Evolutionary conservation across 352 stramenopile genomes (phyloP).

Genomic region (Pythium angustatum): DNA sequence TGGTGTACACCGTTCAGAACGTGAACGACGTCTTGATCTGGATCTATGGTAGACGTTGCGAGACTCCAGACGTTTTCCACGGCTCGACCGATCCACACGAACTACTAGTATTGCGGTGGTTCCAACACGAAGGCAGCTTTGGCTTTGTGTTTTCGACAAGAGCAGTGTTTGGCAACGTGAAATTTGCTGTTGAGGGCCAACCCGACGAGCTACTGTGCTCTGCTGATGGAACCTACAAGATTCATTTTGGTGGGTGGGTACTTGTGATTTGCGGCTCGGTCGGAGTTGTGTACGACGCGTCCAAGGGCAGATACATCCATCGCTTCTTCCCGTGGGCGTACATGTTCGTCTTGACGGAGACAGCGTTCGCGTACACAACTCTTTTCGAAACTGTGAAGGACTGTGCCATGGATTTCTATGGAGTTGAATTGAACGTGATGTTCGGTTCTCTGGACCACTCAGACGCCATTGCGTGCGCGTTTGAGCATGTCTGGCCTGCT

Average conservation of each 20-base stretch:
- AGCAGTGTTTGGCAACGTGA: no score
- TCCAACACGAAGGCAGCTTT: no score
- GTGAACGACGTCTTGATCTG: not conserved
- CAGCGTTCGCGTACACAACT: not conserved
- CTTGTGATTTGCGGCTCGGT: not conserved
- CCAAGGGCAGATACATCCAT: not conserved
- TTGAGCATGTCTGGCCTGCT: not conserved
- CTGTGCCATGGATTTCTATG: not conserved
- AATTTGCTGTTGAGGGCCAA: not conserved
- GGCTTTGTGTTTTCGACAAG: no score
- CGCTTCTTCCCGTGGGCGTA: not conserved
- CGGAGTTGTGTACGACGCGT: not conserved
- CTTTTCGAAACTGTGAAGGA: not conserved
- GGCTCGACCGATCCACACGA: not conserved
- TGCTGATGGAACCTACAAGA: not conserved
- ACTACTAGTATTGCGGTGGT: not conserved
- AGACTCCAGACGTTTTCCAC: not conserved
- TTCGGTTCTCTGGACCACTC: not conserved
- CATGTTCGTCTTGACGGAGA: not conserved
- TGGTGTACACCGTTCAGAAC: not conserved
- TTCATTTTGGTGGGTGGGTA: not conserved
- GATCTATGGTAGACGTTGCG: not conserved
- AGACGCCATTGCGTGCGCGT: not conserved
- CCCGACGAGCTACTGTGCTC: not conserved
- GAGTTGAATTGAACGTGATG: not conserved